These are phyloP conservation scores for Hirsutella minnesotensis DNA, from an alignment of 2,329 filamentous ascomycete genomes.

Conservation along the genomic window DNA sequence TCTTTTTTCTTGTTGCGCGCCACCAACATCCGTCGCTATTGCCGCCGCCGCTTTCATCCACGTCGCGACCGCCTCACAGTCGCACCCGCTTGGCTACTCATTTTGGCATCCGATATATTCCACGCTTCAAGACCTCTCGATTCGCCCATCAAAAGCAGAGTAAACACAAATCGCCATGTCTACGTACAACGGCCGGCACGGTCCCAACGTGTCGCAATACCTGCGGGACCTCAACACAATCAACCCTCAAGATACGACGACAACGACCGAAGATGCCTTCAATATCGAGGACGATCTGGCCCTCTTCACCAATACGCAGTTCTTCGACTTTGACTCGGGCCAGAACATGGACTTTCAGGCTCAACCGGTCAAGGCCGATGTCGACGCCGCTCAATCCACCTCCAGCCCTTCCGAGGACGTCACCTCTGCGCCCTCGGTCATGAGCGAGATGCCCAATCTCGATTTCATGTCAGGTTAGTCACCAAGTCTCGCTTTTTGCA, in stretches of 20 bases:
- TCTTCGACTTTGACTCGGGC: slow-evolving; percentile 67
- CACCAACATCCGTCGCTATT: background rate
- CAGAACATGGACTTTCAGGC: slow-evolving; percentile 45
- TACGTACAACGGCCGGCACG: slow-evolving; percentile 63
- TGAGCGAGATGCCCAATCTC: slow-evolving; percentile 33
- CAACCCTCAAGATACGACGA: slow-evolving; percentile 42
- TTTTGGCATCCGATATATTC: too few relatives aligned
- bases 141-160: too few relatives aligned
- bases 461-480: slow-evolving; percentile 40
- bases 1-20: background rate
- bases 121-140: too few relatives aligned
- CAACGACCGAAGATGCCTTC: slow-evolving; percentile 42
- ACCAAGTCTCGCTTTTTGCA: background rate
- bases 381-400: slow-evolving; percentile 16
- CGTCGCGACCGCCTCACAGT: too few relatives aligned
- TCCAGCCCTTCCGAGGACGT: slow-evolving; percentile 25
- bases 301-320: slow-evolving; percentile 72
- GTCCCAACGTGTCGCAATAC: slow-evolving; percentile 82
- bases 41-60: too few relatives aligned
- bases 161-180: slow-evolving; percentile 44
- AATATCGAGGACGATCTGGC: slow-evolving; percentile 61
- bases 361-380: slow-evolving; percentile 31
- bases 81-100: too few relatives aligned
- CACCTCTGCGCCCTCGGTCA: slow-evolving; percentile 25
- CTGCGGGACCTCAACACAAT: slow-evolving; percentile 74